Conservation (phyloP, 2,329 filamentous ascomycete species). For the Epichloe sp. region DNA sequence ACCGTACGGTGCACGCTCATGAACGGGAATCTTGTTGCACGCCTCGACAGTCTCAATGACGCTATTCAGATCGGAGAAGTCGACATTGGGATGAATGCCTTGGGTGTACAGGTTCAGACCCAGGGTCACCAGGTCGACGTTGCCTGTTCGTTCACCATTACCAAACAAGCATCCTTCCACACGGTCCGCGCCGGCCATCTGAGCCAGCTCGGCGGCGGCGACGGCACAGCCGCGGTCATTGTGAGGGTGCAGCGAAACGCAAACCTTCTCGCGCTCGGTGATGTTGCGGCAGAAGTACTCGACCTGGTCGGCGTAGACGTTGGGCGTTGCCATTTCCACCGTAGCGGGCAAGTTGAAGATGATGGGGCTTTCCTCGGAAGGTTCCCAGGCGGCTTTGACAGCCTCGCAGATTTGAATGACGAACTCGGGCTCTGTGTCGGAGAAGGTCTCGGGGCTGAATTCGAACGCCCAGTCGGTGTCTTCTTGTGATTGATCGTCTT, state of each 20-base stretch:
- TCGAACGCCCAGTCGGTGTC: conserved; percentile 64
- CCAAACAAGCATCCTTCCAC: conserved; percentile 82
- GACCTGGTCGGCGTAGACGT: conserved; percentile 91
- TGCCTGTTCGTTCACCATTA: conserved; percentile 90
- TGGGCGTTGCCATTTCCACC: conserved; percentile 88
- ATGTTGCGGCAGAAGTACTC: conserved; percentile 90
- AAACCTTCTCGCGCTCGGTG: conserved; percentile 71
- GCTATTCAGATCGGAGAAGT: conserved; percentile 78
- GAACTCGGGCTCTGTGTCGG: conserved; percentile 76
- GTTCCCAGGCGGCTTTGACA: conserved; percentile 88
- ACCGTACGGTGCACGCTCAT: conserved; percentile 80
- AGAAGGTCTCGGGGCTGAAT: conserved; percentile 82
- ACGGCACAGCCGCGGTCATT: conserved; percentile 61
- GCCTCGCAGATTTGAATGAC: conserved; percentile 76
- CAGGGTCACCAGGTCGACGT: conserved; percentile 87
- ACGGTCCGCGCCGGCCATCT: conserved; percentile 91
- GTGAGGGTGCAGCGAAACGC: conserved; percentile 83
- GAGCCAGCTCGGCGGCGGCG: conserved; percentile 79
- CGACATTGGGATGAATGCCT: conserved; percentile 69
- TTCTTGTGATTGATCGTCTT: conserved; percentile 49
- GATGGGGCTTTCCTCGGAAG: conserved; percentile 63
- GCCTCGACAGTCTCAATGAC: conserved; percentile 84
- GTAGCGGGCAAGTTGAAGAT: conserved; percentile 97
- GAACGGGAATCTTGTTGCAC: conserved; percentile 89
- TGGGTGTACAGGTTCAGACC: conserved; percentile 93